Evolutionary conservation across 2,329 filamentous ascomycete species (phyloP), one percentile per base, ranked within the genome.

Genomic region (Anisogramma anomala): DNA sequence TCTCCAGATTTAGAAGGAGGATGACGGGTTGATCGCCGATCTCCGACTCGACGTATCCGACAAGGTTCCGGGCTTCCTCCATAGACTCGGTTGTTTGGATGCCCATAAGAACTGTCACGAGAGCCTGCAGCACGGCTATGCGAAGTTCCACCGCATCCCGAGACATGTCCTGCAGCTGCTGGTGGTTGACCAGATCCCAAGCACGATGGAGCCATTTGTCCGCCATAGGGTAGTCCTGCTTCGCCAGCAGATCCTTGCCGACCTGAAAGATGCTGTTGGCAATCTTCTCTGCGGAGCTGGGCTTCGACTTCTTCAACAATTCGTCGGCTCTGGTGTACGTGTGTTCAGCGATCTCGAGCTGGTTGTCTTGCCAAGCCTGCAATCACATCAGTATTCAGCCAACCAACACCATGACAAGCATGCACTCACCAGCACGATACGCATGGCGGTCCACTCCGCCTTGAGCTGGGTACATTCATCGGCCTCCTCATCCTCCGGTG

Each of bases 291-390:
- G 70, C 66, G 1, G 68, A 68, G 2, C 58, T 47, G 0, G 69
- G 58, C 32, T 78, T 68, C 2, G 74, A 55, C 1, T 39, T 52
- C 17, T 52, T 53, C 27, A 51, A 57, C 8, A 61, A 57, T n/a
- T 46, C 61, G 51, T 63, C 60, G 2, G 75, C 60, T 51, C 83
- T 83, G 26, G 59, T 60, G 57, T 81, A 88, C 67, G 91, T 77
- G 57, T 85, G 77, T 41, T 94, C 84, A 20, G 84, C 84, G 35
- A 87, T 72, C 43, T 89, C 82, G 11, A 82, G 66, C 30, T 80
- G 74, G 30, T 74, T 68, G 53, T 87, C 79, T 51, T 78, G 77
- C 78, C 81, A 94, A 22, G 79, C 73, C 84, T 89, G 36, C 25
- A 23, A 25, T 30, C 13, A 8, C 0, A 33, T 51, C 27, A 52